Evolutionary conservation across 1,284 basidiomycete species (phyloP), one percentile per base, ranked within the genome.

Genomic region (Cutaneotrichosporon cutaneum): DNA sequence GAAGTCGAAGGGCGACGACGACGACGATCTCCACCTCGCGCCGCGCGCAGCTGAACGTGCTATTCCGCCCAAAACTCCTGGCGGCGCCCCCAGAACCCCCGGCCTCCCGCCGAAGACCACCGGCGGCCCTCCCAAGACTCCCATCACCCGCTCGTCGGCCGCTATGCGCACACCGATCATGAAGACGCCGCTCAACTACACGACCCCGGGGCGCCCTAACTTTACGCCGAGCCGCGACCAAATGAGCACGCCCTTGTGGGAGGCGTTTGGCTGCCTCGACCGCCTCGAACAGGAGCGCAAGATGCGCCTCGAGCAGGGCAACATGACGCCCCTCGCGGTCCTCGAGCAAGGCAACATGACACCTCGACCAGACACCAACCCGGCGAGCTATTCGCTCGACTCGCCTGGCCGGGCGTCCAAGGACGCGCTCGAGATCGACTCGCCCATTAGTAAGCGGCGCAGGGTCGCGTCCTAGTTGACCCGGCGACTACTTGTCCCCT

Each of bases 161-260:
- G 70, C 70, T 2, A 66, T 70, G 11, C 65, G 68, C 21, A 73
- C 72, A 4, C 72, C 70, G 0, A 60, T 56, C 44, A 55, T 65
- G n/a, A 75, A 74, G 35, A 72, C 76, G 0, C 67, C 74, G 36
- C 60, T 72, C 32, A 67, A 67, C 27, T 68, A 72, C 22, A 65
- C 68, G 14, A 69, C 66, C 48, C 71, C 69, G 1, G 68, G 69
- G 11, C 58, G 69, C 14, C 10, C 18, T 16, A 51, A 51, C 48
- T 27, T 21, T 2, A 11, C 35, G 10, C 52, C 18, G 36, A 16
- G 36, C 33, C 22, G 52, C 58, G 64, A 7, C 70, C 70, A 53
- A 70, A 52, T 76, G 13, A 74, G 70, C 2, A 78, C 76, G 13
- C 76, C 76, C 0, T 59, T 72, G 63, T 78, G 76, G 76, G 76